phyloP scores from a whole-genome alignment of 1,139 yeast genomes.

The Magnusiomyces sp. region DNA sequence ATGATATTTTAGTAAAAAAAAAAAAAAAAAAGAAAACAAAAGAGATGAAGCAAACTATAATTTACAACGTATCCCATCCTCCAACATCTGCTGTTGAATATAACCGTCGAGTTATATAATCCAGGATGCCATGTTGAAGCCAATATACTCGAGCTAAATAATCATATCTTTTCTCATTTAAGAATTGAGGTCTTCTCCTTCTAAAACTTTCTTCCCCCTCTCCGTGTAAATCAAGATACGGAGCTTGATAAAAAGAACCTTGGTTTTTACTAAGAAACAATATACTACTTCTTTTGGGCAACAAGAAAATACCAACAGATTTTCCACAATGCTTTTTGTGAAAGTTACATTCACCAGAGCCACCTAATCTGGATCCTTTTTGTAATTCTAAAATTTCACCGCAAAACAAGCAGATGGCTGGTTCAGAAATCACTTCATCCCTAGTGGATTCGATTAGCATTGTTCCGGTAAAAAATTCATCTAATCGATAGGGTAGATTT shows the following conservation, averaged over 20 bases:
- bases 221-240: constrained; percentile 81
- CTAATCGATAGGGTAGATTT: constrained; percentile 58
- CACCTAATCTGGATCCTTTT: constrained; percentile 41
- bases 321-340: constrained; percentile 43
- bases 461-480: constrained; percentile 45
- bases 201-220: constrained; percentile 68
- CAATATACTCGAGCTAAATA: constrained; percentile 60
- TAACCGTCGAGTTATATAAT: constrained; percentile 66
- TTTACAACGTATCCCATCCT: constrained; percentile 86
- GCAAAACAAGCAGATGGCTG: constrained; percentile 83
- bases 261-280: constrained; percentile 50
- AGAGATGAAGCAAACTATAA: not conserved
- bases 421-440: constrained; percentile 42
- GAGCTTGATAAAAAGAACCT: constrained; percentile 81
- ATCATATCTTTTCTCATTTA: constrained; percentile 57
- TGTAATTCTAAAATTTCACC: constrained; percentile 65
- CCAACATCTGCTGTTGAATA: constrained; percentile 80
- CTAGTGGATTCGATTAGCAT: constrained; percentile 22
- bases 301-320: constrained; percentile 65
- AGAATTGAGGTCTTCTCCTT: constrained; percentile 61
- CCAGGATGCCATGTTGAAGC: constrained; percentile 74
- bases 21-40: constrained; percentile 4
- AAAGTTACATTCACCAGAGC: constrained; percentile 31
- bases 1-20: constrained; percentile 1
- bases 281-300: constrained; percentile 69